Evolutionary conservation across 2,329 filamentous ascomycete genomes (phyloP).

Genomic region (Aureobasidium sp.): DNA sequence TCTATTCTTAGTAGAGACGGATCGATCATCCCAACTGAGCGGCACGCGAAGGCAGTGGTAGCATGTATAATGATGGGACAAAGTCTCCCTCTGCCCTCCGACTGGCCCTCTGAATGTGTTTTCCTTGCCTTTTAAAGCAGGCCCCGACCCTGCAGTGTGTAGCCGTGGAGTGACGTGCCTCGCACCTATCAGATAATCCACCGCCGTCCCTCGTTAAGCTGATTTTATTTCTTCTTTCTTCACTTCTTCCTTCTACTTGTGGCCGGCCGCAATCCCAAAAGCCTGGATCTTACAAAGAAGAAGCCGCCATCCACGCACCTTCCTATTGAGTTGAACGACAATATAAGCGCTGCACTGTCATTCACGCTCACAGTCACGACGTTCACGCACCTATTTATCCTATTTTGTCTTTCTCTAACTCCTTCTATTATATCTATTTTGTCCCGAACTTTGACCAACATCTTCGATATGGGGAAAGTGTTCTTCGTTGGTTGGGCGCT

Average conservation of each 20-base stretch:
- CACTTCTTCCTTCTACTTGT: neutral
- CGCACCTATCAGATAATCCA: neutral
- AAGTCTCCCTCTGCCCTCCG: neutral
- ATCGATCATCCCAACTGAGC: constrained; percentile 4
- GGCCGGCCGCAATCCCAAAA: neutral
- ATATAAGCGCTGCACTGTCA: neutral
- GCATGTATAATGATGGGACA: constrained; percentile 4
- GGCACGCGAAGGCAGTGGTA: neutral
- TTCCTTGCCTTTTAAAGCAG: constrained; percentile 14
- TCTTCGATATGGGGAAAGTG: constrained; percentile 13
- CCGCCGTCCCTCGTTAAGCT: constrained; percentile 3
- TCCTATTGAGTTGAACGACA: neutral
- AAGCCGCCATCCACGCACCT: constrained; percentile 3
- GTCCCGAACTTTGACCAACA: neutral
- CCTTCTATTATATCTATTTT: neutral
- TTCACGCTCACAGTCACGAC: neutral
- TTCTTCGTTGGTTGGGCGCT: constrained; percentile 58
- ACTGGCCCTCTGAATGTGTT: neutral
- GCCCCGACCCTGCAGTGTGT: constrained; percentile 8
- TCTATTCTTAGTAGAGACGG: constrained; percentile 12
- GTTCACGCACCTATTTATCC: neutral
- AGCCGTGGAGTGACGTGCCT: constrained; percentile 14
- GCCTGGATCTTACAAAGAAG: neutral
- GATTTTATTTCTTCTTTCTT: neutral
- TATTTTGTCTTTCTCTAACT: neutral